Evolutionary conservation across 352 stramenopile species (phyloP), one percentile per base, ranked within the genome.

Genomic region (Phytophthora kernoviae): DNA sequence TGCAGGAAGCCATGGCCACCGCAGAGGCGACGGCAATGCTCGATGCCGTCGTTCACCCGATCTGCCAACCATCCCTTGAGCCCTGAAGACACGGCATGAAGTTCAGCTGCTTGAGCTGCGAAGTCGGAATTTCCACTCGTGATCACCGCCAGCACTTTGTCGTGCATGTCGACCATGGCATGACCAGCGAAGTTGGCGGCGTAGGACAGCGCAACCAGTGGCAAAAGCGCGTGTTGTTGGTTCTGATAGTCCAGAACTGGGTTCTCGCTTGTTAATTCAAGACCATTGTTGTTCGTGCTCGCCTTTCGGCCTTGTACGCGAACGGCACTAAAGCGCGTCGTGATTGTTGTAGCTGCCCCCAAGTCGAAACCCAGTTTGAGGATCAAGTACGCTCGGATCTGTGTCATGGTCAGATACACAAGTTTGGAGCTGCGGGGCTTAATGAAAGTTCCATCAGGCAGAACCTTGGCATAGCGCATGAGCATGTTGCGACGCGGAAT

Each of bases 361-460:
- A 61, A 26, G 30, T 32, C 54, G n/a, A 61, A 47, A 2, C 54
- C 41, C n/a, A 61, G 43, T 22, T 61, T 61, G 7, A 61, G 44
- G 33, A 61, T 61, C 33, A 61, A 54, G 33, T 61, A 59, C 27
- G 73, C 68, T 12, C 75, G 69, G 20, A 81, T 71, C 2, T 70
- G 48, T 8, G 77, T 67, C 72, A 81, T 82, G 4, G 75, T 84
- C 2, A 84, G 44, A 48, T 84, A 85, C 54, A 81, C 71, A 22
- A 87, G 58, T 58, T 84, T 83, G 64, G 84, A 76, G 53, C 65
- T 81, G 63, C 76, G 70, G 4, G 75, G 75, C 70, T 80, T 75
- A 20, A 79, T 47, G 54, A 73, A 85, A 37, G 63, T 77, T 39
- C 79, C 79, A 26, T 88, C 65, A 0, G 74, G 69, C 5, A 80